These are phyloP conservation scores for Penicillium ochrochloron DNA, from an alignment of 495 filamentous ascomycete species.

Conservation along the genomic window DNA sequence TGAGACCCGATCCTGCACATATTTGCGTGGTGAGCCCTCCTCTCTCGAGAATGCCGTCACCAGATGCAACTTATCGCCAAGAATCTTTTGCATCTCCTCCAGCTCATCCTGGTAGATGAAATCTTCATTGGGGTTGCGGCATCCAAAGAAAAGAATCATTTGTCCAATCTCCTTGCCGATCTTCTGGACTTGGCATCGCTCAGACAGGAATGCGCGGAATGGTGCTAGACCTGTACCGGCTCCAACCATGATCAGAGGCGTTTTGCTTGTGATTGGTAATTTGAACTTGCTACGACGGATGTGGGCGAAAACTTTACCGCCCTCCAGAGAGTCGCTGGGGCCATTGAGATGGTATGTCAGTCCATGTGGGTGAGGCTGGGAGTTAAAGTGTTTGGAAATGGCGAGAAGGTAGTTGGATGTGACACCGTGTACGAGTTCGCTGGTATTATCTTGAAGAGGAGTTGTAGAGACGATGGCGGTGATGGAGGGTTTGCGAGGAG, in stretches of 20 bases:
- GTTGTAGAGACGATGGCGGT: conserved; percentile 48
- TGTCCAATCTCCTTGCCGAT: conserved; percentile 45
- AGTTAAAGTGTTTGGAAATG: conserved; percentile 28
- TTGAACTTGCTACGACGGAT: conserved; percentile 55
- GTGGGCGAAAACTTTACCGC: conserved; percentile 43
- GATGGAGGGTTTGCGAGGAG: conserved; percentile 46
- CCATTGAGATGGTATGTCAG: conserved; percentile 44
- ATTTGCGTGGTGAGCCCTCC: conserved; percentile 25
- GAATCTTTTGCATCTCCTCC: conserved; percentile 30
- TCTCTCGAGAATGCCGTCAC: conserved; percentile 43
- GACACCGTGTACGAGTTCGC: conserved; percentile 45
- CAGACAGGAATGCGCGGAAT: conserved; percentile 51
- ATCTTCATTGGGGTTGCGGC: conserved; percentile 45
- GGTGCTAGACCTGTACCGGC: conserved; percentile 55
- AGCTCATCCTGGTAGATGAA: conserved; percentile 50
- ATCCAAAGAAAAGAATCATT: conserved; percentile 54
- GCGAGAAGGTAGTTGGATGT: conserved; percentile 55
- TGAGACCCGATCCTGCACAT: conserved; percentile 49
- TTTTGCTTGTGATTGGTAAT: conserved; percentile 36
- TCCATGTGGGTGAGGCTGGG: conserved; percentile 33
- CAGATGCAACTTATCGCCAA: conserved; percentile 34
- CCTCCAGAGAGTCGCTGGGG: conserved; percentile 31
- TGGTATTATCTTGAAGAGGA: conserved; percentile 28
- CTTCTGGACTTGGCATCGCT: conserved; percentile 43
- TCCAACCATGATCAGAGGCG: conserved; percentile 50